phyloP scores from a whole-genome alignment of 2,329 filamentous ascomycete genomes.

The Xylaria sp. region DNA sequence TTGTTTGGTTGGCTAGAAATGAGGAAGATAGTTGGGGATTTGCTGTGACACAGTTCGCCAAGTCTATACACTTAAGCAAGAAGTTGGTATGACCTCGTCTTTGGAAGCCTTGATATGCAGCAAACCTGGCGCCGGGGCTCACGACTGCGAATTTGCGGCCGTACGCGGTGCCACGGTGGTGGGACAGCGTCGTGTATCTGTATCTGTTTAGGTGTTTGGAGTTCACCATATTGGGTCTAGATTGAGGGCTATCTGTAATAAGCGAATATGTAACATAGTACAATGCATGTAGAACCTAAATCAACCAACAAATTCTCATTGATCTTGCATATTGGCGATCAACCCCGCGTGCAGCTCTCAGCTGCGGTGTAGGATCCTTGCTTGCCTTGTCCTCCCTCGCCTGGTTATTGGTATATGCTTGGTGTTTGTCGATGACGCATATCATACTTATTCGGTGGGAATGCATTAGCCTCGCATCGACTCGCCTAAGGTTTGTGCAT shows the following conservation, averaged over 20 bases:
- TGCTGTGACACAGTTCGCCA: slow-evolving; percentile 33
- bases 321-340: slow-evolving; percentile 36
- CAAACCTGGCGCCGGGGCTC: slow-evolving; percentile 16
- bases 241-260: slow-evolving; percentile 29
- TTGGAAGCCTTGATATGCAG: slow-evolving; percentile 23
- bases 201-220: slow-evolving; percentile 21
- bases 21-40: slow-evolving; percentile 24
- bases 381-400: slow-evolving; percentile 1
- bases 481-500: neutral
- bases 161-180: slow-evolving; percentile 34
- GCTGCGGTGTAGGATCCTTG: slow-evolving; percentile 8
- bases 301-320: slow-evolving; percentile 7
- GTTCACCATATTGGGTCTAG: slow-evolving; percentile 12
- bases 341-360: slow-evolving; percentile 20
- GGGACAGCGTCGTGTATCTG: slow-evolving; percentile 25
- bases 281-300: slow-evolving; percentile 8
- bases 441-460: neutral
- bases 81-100: slow-evolving; percentile 25
- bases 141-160: slow-evolving; percentile 30
- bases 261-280: slow-evolving; percentile 27
- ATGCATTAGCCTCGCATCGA: neutral
- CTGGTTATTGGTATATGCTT: slow-evolving; percentile 3
- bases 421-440: neutral
- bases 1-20: slow-evolving; percentile 29
- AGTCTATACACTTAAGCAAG: neutral